Conservation (phyloP, 169 alveolate species). For the Eimeria praecox region DNA sequence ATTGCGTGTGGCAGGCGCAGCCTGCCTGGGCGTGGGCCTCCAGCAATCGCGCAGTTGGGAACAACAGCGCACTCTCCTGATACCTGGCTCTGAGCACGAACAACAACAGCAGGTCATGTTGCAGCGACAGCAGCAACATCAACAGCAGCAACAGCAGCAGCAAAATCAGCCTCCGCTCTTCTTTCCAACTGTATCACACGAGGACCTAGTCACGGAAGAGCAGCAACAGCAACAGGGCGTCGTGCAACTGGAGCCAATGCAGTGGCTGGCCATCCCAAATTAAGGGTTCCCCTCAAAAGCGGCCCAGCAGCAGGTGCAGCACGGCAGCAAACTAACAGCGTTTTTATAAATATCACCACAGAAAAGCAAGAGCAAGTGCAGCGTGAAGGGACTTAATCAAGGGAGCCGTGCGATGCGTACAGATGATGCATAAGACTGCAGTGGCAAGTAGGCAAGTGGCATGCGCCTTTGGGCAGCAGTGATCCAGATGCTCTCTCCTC, state of each 20-base stretch:
- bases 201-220: constrained; percentile 6
- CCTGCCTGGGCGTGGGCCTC: constrained; percentile 24
- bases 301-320: background rate
- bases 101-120: constrained; percentile 10
- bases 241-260: constrained; percentile 58
- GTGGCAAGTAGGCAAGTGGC: background rate
- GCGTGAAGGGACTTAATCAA: constrained; percentile 37
- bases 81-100: constrained; percentile 14
- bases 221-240: constrained; percentile 52
- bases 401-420: constrained; percentile 24
- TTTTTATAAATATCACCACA: background rate
- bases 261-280: constrained; percentile 56
- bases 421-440: background rate
- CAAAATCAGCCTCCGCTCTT: constrained; percentile 40
- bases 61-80: constrained; percentile 19
- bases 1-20: constrained; percentile 4
- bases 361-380: background rate
- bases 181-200: constrained; percentile 31
- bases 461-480: constrained; percentile 3
- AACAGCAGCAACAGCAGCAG: constrained; percentile 19
- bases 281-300: constrained; percentile 9
- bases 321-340: constrained; percentile 12
- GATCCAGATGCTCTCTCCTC: background rate
- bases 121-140: constrained; percentile 56
- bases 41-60: constrained; percentile 40